A percentile compares a stretch with the other conserved stretches of the same genome.
These are phyloP conservation scores for Salix exigua DNA, from an alignment of 345 rosid species.

Conservation along the genomic window DNA sequence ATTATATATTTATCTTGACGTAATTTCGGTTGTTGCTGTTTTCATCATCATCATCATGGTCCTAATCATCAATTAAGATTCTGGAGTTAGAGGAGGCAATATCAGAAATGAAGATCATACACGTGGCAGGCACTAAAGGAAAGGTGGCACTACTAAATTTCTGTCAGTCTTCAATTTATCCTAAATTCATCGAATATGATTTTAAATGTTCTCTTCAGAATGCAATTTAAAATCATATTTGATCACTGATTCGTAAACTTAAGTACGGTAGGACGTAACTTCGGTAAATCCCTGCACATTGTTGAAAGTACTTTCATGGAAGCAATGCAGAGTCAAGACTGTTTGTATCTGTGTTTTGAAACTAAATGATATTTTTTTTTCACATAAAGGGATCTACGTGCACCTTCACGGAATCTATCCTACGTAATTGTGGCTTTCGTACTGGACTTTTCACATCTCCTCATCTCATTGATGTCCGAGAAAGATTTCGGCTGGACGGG, in stretches of 20 bases:
- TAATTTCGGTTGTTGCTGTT: background rate
- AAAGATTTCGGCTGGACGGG: conserved; percentile 90
- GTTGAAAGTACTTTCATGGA: background rate
- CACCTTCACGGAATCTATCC: conserved; percentile 77
- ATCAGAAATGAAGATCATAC: conserved; percentile 71
- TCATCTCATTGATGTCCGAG: conserved; percentile 85
- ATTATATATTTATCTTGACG: background rate
- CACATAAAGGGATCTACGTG: conserved; percentile 82
- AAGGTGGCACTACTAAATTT: conserved; percentile 44
- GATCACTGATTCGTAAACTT: background rate
- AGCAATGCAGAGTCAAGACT: background rate
- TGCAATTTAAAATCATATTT: background rate
- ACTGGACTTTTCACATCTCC: conserved; percentile 97
- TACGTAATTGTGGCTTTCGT: conserved; percentile 72
- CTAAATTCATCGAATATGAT: background rate
- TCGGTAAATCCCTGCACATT: background rate
- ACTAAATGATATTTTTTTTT: conserved; percentile 6
- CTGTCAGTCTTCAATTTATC: background rate
- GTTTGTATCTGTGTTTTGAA: background rate
- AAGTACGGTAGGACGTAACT: background rate
- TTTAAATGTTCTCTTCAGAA: background rate
- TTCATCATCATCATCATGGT: background rate
- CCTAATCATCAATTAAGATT: conserved; percentile 35
- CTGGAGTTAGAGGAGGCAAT: conserved; percentile 75
- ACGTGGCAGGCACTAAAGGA: conserved; percentile 97